These are phyloP conservation scores for Aspergillus intermedius DNA, from an alignment of 2,329 filamentous ascomycete genomes.

Conservation along the genomic window DNA sequence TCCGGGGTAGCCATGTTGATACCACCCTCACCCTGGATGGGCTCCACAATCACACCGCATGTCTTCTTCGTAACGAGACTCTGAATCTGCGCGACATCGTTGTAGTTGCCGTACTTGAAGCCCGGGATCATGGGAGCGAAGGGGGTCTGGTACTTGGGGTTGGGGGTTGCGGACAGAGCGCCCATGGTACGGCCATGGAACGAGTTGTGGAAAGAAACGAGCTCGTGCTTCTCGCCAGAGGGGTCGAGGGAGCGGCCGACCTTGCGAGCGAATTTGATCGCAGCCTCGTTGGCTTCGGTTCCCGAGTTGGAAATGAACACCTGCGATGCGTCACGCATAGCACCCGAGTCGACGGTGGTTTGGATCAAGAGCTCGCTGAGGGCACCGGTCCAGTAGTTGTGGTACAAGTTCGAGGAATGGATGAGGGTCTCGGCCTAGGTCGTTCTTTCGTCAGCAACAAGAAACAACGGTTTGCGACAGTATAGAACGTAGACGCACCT, in stretches of 20 bases:
- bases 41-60: conserved; percentile 92
- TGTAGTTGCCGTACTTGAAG: conserved; percentile 79
- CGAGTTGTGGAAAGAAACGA: conserved; percentile 84
- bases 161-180: conserved; percentile 87
- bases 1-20: conserved; percentile 76
- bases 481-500: conserved; percentile 45
- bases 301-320: conserved; percentile 96
- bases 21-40: conserved; percentile 94
- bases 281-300: conserved; percentile 94
- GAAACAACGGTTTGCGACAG: neutral
- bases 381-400: conserved; percentile 90
- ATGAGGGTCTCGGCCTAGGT: conserved; percentile 63
- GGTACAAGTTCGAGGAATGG: conserved; percentile 93
- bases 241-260: conserved; percentile 70
- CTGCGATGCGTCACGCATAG: conserved; percentile 70
- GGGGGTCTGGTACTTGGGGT: conserved; percentile 93
- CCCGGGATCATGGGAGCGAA: conserved; percentile 95
- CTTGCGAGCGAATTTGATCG: conserved; percentile 94
- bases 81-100: conserved; percentile 67
- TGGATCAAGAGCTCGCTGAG: conserved; percentile 80
- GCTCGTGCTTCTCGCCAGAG: conserved; percentile 66
- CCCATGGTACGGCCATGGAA: conserved; percentile 99
- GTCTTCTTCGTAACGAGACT: conserved; percentile 75
- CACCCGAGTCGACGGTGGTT: conserved; percentile 69
- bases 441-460: conserved; percentile 1